Evolutionary conservation across 176 grass and related monocot genomes (phyloP).

Genomic region (Raddia guianensis): DNA sequence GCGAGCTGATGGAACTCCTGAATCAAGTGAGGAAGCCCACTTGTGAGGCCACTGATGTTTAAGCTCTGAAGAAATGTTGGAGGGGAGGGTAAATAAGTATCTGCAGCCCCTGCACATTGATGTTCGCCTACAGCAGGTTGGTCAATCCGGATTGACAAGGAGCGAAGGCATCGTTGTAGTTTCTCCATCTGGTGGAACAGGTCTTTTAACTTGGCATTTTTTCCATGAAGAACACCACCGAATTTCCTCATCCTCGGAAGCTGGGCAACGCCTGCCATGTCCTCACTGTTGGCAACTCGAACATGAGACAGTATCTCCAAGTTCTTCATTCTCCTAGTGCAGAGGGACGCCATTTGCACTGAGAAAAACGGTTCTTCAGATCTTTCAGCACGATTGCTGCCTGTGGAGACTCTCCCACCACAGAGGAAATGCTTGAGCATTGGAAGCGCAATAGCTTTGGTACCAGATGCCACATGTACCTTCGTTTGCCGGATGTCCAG

Average conservation of each 20-base stretch:
- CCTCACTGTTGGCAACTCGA: not conserved
- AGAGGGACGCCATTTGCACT: not conserved
- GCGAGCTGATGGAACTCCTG: not conserved
- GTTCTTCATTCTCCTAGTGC: not conserved
- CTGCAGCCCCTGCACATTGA: too few species aligned
- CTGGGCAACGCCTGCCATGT: not conserved
- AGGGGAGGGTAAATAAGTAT: not conserved
- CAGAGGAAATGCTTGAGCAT: slow-evolving; percentile 27
- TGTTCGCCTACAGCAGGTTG: too few species aligned
- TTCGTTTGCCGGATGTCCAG: slow-evolving; percentile 32
- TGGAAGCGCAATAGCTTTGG: not conserved
- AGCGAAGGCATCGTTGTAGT: not conserved
- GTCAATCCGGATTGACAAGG: not conserved
- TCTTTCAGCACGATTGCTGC: not conserved
- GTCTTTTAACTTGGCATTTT: too few species aligned
- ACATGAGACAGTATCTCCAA: not conserved
- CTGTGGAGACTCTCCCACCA: not conserved
- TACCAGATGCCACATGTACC: not conserved
- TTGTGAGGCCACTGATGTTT: not conserved
- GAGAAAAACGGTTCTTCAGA: not conserved
- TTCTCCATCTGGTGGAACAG: not conserved
- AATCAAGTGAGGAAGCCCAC: not conserved
- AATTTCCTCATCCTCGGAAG: not conserved
- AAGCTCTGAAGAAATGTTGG: slow-evolving; percentile 7
- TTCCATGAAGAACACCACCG: not conserved